Percentiles rank a stretch among this genome's conserved stretches.
Evolutionary conservation across 2,329 filamentous ascomycete genomes (phyloP).

Genomic region (Penicillium sp.): DNA sequence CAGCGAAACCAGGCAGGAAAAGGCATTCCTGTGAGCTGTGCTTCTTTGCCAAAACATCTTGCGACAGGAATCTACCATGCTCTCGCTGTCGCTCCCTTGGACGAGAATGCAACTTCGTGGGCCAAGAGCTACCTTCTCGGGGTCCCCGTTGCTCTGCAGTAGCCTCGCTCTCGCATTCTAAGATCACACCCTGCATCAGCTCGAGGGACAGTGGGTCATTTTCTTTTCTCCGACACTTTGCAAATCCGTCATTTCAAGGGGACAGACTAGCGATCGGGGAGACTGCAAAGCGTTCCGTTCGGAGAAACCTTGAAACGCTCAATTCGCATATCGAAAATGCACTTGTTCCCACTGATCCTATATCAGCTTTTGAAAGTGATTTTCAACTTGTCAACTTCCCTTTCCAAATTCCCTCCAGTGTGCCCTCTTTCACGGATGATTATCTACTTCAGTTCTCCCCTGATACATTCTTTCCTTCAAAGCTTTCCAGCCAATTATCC

Average conservation of each 20-base stretch:
- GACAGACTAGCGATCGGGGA: slow-evolving; percentile 32
- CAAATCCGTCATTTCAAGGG: slow-evolving; percentile 26
- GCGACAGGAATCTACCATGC: slow-evolving; percentile 26
- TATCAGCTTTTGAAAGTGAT: slow-evolving; percentile 12
- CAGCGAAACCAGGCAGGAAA: slow-evolving; percentile 31
- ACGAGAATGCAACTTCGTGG: slow-evolving; percentile 21
- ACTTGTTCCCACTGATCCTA: slow-evolving; percentile 21
- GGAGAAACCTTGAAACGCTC: slow-evolving; percentile 27
- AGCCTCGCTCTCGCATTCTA: slow-evolving; percentile 6
- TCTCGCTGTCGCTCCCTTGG: slow-evolving; percentile 24
- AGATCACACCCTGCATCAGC: not conserved
- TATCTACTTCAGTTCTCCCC: slow-evolving; percentile 17
- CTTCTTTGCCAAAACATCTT: slow-evolving; percentile 26
- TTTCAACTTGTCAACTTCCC: slow-evolving; percentile 12
- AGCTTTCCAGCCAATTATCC: slow-evolving; percentile 26
- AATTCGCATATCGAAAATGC: slow-evolving; percentile 30
- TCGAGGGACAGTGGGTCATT: slow-evolving; percentile 18
- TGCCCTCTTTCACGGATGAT: slow-evolving; percentile 11
- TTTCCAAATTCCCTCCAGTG: slow-evolving; percentile 7
- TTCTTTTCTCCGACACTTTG: slow-evolving; percentile 30
- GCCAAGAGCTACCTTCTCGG: slow-evolving; percentile 1
- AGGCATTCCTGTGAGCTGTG: slow-evolving; percentile 31
- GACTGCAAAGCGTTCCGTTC: slow-evolving; percentile 29
- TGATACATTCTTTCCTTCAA: slow-evolving; percentile 20
- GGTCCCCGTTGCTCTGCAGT: not conserved